A percentile compares a stretch with the other conserved stretches of the same genome.
Evolutionary conservation across 2,329 filamentous ascomycete genomes (phyloP).

Genomic region (Paecilomyces sp.): DNA sequence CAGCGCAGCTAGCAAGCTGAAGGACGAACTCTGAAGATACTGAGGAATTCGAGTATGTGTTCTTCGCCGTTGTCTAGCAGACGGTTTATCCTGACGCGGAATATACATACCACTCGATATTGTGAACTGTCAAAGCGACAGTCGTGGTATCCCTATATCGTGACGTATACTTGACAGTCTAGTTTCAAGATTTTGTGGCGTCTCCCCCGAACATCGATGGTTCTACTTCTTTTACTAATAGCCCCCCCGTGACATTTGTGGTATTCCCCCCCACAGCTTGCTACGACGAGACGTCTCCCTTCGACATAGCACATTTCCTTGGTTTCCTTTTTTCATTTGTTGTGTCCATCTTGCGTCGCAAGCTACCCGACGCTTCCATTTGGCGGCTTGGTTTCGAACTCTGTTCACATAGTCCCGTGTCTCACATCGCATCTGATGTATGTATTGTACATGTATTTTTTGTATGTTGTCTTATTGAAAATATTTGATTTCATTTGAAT

Average conservation of each 20-base stretch:
- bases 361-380: neutral
- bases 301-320: neutral
- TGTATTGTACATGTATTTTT: neutral
- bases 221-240: neutral
- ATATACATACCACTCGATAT: neutral
- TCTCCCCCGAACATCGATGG: neutral
- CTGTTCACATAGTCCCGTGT: neutral
- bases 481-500: neutral
- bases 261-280: neutral
- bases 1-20: constrained; percentile 37
- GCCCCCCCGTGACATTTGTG: neutral
- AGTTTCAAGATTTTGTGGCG: neutral
- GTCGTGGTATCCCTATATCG: neutral
- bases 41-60: neutral
- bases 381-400: constrained; percentile 1
- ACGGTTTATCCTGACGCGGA: neutral
- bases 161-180: neutral
- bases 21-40: constrained; percentile 45
- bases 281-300: neutral
- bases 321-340: neutral
- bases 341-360: neutral
- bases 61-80: neutral
- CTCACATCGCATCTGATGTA: neutral
- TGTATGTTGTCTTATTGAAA: neutral
- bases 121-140: neutral